A percentile compares a stretch with the other conserved stretches of the same genome.
Conservation (phyloP, 108 stramenopile genomes). For the Thalassiosira profunda region DNA sequence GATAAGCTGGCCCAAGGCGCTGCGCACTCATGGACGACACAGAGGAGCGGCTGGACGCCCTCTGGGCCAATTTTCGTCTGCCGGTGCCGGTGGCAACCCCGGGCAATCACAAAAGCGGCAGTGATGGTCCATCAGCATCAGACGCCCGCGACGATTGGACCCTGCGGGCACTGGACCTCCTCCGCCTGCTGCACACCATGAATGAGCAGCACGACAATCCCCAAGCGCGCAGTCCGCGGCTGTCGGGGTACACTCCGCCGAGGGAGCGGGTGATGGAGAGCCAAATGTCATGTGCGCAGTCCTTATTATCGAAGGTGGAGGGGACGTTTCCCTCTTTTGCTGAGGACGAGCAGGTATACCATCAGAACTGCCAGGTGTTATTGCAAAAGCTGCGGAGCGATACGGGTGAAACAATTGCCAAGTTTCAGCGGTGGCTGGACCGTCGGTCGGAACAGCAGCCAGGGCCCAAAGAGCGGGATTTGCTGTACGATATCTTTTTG, state of each 20-base stretch:
- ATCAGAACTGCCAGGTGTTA: slow-evolving; percentile 14
- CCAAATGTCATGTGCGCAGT: slow-evolving; percentile 15
- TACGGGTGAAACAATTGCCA: slow-evolving; percentile 12
- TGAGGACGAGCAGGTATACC: slow-evolving; percentile 6
- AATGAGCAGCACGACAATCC: slow-evolving; percentile 2
- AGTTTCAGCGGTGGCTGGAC: slow-evolving; percentile 24
- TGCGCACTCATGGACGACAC: too few relatives aligned
- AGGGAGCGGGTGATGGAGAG: slow-evolving; percentile 14
- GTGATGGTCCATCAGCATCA: not conserved
- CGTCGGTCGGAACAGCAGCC: slow-evolving; percentile 2
- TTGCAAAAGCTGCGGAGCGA: slow-evolving; percentile 6
- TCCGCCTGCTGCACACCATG: slow-evolving; percentile 32
- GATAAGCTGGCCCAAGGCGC: too few relatives aligned
- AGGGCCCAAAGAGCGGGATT: slow-evolving; percentile 14
- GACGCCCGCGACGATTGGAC: slow-evolving; percentile 15
- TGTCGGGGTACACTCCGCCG: too few relatives aligned
- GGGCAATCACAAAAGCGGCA: not conserved
- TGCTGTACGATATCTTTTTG: slow-evolving; percentile 39
- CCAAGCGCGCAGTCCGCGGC: too few relatives aligned
- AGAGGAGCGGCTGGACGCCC: slow-evolving; percentile 6
- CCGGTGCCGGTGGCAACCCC: slow-evolving; percentile 16
- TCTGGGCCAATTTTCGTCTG: slow-evolving; percentile 24
- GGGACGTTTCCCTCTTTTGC: slow-evolving; percentile 14
- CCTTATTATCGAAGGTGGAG: slow-evolving; percentile 8
- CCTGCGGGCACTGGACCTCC: slow-evolving; percentile 12